A percentile compares a stretch with the other conserved stretches of the same genome.
Conservation (phyloP, 768 basidiomycete genomes). For the Pleurotus salmoneostramineus region DNA sequence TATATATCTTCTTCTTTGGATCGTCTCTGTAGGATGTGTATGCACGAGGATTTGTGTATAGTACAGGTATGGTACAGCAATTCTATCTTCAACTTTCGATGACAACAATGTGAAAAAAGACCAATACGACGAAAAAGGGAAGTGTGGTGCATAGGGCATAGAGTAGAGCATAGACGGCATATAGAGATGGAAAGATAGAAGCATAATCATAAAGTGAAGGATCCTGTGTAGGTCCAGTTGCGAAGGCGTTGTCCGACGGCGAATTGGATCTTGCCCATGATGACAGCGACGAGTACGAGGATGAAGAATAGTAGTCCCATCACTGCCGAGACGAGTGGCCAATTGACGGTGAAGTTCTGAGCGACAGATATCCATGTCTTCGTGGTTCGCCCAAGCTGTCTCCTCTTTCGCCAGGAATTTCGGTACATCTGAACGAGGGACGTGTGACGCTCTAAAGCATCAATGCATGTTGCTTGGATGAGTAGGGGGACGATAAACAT, state of each 20-base stretch:
- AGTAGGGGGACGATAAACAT: not conserved
- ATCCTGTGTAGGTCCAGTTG: not conserved
- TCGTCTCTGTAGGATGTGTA: no score
- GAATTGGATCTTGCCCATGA: not conserved
- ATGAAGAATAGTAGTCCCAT: not conserved
- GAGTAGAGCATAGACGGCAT: not conserved
- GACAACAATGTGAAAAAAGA: not conserved
- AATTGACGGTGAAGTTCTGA: not conserved
- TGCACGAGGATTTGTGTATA: no score
- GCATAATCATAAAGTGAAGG: not conserved
- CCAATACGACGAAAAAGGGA: not conserved
- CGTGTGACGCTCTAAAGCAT: not conserved
- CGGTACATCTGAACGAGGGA: not conserved
- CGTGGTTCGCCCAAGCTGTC: not conserved
- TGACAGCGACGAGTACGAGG: not conserved
- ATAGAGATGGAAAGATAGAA: not conserved
- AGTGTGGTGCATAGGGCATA: conserved; percentile 1
- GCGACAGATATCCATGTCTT: not conserved
- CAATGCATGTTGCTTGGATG: not conserved
- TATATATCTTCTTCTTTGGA: no score
- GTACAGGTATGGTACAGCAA: not conserved
- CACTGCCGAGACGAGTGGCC: not conserved
- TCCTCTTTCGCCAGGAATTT: conserved; percentile 1
- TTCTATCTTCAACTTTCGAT: not conserved
- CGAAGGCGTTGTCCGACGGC: not conserved